A percentile compares a stretch with the other conserved stretches of the same genome.
These are phyloP conservation scores for Crucihimalaya himalaica DNA, from an alignment of 345 rosid genomes.

Conservation along the genomic window DNA sequence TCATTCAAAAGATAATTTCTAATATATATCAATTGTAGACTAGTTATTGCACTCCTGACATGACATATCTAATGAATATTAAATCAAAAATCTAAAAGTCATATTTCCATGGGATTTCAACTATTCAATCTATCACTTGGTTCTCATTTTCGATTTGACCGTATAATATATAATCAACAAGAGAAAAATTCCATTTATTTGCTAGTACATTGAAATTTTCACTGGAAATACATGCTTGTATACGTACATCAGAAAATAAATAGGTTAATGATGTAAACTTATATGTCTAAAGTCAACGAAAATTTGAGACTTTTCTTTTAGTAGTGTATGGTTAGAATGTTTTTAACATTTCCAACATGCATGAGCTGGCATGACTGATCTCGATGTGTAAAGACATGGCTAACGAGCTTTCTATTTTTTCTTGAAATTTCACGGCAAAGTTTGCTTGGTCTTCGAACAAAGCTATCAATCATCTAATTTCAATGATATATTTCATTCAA, in stretches of 20 bases:
- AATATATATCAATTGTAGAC: neutral
- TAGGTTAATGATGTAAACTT: neutral
- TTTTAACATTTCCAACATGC: no score
- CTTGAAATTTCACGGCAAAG: neutral
- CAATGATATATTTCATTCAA: slow-evolving; percentile 2
- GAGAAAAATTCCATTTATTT: neutral
- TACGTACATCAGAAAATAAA: neutral
- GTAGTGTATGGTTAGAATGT: no score
- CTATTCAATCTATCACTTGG: neutral
- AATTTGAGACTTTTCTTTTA: no score
- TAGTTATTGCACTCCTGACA: neutral
- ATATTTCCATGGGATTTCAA: neutral
- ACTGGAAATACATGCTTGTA: neutral
- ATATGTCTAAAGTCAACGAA: neutral
- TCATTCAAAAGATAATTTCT: neutral
- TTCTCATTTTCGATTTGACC: slow-evolving; percentile 10
- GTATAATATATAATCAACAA: neutral
- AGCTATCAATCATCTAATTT: neutral
- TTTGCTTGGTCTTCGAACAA: neutral
- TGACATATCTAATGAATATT: slow-evolving; percentile 3
- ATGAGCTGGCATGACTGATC: no score
- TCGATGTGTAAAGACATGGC: neutral
- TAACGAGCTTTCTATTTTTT: neutral
- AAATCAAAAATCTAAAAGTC: neutral
- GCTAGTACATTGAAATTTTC: neutral